Base-by-base conservation (phyloP, 805 yeast species). In the Nakazawaea ishiwadae region DNA sequence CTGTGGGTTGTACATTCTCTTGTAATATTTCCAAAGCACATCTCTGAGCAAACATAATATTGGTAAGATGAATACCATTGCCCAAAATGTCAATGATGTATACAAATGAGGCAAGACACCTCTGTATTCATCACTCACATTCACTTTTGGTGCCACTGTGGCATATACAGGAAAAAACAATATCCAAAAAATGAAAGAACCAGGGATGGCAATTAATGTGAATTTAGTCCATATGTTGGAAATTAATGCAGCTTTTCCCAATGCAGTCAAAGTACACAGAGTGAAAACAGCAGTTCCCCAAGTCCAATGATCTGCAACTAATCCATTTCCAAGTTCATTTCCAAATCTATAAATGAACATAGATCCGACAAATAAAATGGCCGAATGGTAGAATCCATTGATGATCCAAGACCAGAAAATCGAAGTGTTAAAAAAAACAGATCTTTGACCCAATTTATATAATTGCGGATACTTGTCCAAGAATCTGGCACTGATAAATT, bases 401-500 rank as follows among this genome's bases (percentile, higher is more conserved):
- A 80, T 65, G 34, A 93, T 86, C 99, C 99, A 93, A 15, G 96
- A 86, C 98, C 98, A 91, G 60, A 93, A 93, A 30, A 89, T 89
- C 4, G 79, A 71, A 10, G 89, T 96, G 51, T 91, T 91, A 66
- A 93, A 87, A 55, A 93, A 93, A 42, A 76, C 81, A 15, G 95
- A 84, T 47, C 77, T 69, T 62, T 91, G 97, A 5, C 99, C 99
- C 32, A 93, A 66, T 55, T 82, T 84, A 63, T 95, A 93, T 37
- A 95, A 67, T 55, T 86, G 96, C 0, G 99, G 98, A 58, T 95
- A 95, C 42, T 93, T 76, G 51, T 87, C 93, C 33, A 95, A 68
- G 55, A 91, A 73, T 49, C 96, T 72, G 16, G 97, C 95, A 48
- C 87, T 83, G 37, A 93, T 89, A 65, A 87, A 93, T 62, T 93